These are phyloP conservation scores for Tuber brumale DNA, from an alignment of 495 filamentous ascomycete species.

Conservation along the genomic window DNA sequence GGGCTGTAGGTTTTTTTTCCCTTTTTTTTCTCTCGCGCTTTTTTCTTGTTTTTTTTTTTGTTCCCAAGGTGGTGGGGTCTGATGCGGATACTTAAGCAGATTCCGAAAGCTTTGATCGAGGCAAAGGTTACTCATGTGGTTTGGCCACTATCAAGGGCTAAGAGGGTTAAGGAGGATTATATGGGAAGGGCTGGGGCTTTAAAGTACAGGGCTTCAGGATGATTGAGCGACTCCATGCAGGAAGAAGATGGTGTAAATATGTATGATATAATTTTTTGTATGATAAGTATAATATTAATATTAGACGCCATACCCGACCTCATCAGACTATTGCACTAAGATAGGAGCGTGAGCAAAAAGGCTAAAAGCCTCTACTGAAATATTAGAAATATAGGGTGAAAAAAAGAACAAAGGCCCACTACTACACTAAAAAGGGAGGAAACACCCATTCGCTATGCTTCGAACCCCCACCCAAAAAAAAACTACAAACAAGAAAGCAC, in stretches of 20 bases:
- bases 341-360: background rate
- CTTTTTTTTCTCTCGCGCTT: background rate
- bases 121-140: constrained; percentile 50
- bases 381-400: background rate
- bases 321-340: background rate
- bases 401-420: background rate
- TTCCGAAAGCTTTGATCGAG: constrained; percentile 47
- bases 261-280: background rate
- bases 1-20: constrained; percentile 48
- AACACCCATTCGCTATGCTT: constrained; percentile 41
- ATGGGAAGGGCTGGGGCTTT: constrained; percentile 45
- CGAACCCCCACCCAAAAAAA: constrained; percentile 3
- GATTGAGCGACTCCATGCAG: background rate
- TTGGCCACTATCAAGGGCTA: constrained; percentile 44
- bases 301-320: background rate
- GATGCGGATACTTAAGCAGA: constrained; percentile 34
- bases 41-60: background rate
- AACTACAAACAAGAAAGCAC: constrained; percentile 10
- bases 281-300: background rate
- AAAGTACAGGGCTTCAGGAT: constrained; percentile 17
- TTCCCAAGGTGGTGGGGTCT: background rate
- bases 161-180: constrained; percentile 43
- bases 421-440: constrained; percentile 11
- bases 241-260: background rate
- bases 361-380: background rate